These are phyloP conservation scores for Royoungia palumana DNA, from an alignment of 768 basidiomycete species.

Conservation along the genomic window DNA sequence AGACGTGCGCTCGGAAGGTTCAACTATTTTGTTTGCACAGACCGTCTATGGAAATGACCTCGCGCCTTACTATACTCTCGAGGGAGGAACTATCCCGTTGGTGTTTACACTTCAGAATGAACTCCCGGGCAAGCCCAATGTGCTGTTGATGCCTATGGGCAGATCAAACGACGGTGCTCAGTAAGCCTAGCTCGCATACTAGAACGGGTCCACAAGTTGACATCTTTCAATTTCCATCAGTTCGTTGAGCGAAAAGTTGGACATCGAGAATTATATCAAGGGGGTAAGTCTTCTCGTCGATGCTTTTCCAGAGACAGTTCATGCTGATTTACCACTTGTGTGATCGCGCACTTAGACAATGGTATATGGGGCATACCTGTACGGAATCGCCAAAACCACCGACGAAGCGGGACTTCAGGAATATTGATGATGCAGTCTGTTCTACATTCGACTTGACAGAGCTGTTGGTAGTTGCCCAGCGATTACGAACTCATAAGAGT, in stretches of 20 bases:
- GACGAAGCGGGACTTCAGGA: neutral
- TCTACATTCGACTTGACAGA: no score
- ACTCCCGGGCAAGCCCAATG: slow-evolving; percentile 60
- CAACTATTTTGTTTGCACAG: neutral
- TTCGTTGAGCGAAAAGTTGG: slow-evolving; percentile 92
- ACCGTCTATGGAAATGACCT: slow-evolving; percentile 27
- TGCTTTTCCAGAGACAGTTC: neutral
- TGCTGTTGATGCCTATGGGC: slow-evolving; percentile 85
- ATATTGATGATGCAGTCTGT: no score
- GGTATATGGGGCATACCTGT: slow-evolving; percentile 14
- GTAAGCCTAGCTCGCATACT: slow-evolving; percentile 38
- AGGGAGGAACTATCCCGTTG: slow-evolving; percentile 87
- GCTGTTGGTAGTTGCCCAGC: no score
- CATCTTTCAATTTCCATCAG: slow-evolving; percentile 17
- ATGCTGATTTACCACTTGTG: neutral
- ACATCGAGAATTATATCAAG: slow-evolving; percentile 72
- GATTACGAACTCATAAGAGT: no score
- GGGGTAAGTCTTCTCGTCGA: slow-evolving; percentile 45
- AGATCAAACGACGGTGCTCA: slow-evolving; percentile 90
- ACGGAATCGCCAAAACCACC: slow-evolving; percentile 6
- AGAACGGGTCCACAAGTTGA: neutral
- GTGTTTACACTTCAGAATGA: slow-evolving; percentile 84
- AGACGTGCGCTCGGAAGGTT: no score
- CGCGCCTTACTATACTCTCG: slow-evolving; percentile 74
- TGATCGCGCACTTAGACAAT: slow-evolving; percentile 7